These are phyloP conservation scores for Rauvolfia tetraphylla DNA, from an alignment of 257 asterid species.

Conservation along the genomic window DNA sequence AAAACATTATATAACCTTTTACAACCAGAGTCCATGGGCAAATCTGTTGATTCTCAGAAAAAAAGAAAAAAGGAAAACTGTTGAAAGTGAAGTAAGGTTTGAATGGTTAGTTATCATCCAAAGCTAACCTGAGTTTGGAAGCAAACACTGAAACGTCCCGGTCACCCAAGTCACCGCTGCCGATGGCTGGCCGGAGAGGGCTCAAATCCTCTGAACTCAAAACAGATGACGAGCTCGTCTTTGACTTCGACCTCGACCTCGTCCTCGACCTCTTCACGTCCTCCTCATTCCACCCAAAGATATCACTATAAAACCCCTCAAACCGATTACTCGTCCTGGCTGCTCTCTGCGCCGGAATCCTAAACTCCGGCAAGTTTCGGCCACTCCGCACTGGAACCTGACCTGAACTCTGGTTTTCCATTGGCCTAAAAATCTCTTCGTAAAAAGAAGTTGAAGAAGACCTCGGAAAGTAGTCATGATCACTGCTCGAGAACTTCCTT, in stretches of 20 bases:
- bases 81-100: background rate
- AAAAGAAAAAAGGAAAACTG: background rate
- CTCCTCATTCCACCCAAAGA: slow-evolving; percentile 62
- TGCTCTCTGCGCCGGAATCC: slow-evolving; percentile 41
- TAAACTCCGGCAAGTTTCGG: slow-evolving; percentile 62
- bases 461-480: slow-evolving; percentile 19
- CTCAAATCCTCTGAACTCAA: slow-evolving; percentile 75
- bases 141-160: slow-evolving; percentile 51
- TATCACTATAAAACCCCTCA: slow-evolving; percentile 52
- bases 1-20: background rate
- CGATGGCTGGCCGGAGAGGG: slow-evolving; percentile 56
- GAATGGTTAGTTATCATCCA: background rate
- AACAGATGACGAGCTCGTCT: slow-evolving; percentile 62
- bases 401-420: slow-evolving; percentile 28
- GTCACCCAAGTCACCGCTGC: slow-evolving; percentile 19
- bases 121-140: slow-evolving; percentile 59
- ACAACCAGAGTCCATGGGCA: background rate
- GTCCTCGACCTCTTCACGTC: slow-evolving; percentile 48
- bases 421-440: slow-evolving; percentile 49
- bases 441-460: slow-evolving; percentile 37
- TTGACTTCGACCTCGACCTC: slow-evolving; percentile 37
- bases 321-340: slow-evolving; percentile 32
- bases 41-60: background rate
- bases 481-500: slow-evolving; percentile 35
- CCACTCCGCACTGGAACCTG: slow-evolving; percentile 23